phyloP scores from a whole-genome alignment of 495 filamentous ascomycete genomes.

The Sabuloglossum arenarium region DNA sequence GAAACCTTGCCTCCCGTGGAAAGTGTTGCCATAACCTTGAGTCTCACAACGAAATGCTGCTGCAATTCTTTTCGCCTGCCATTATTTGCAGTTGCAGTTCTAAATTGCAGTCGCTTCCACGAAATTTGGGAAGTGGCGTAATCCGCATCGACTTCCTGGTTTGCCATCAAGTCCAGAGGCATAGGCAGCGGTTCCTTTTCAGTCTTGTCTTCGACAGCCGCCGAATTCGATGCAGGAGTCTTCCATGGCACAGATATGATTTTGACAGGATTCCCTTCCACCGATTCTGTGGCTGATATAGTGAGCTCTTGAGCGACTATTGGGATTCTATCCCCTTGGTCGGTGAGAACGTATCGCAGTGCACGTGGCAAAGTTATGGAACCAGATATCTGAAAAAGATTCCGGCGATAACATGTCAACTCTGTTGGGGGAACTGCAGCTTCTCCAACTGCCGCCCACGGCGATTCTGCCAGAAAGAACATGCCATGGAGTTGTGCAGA shows the following conservation, averaged over 20 bases:
- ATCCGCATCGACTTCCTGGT: slow-evolving; percentile 58
- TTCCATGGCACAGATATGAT: slow-evolving; percentile 92
- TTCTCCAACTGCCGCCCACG: slow-evolving; percentile 42
- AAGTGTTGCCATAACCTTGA: slow-evolving; percentile 38
- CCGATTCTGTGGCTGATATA: slow-evolving; percentile 74
- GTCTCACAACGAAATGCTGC: slow-evolving; percentile 48
- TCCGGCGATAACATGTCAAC: slow-evolving; percentile 79
- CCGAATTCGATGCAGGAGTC: slow-evolving; percentile 46
- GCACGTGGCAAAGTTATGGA: slow-evolving; percentile 55
- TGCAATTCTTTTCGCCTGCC: slow-evolving; percentile 49
- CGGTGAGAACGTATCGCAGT: slow-evolving; percentile 53
- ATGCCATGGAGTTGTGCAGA: slow-evolving; percentile 79
- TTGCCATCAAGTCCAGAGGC: slow-evolving; percentile 49
- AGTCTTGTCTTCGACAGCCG: slow-evolving; percentile 32
- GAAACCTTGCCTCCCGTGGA: slow-evolving; percentile 32
- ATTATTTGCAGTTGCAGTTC: slow-evolving; percentile 77
- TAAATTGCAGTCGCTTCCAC: slow-evolving; percentile 85
- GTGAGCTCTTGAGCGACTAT: slow-evolving; percentile 56
- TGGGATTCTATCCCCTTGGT: slow-evolving; percentile 53
- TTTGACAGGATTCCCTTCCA: slow-evolving; percentile 71
- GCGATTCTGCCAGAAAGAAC: slow-evolving; percentile 84
- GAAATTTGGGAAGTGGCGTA: slow-evolving; percentile 65
- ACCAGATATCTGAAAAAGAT: slow-evolving; percentile 76
- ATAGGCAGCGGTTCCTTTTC: slow-evolving; percentile 48
- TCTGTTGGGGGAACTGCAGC: slow-evolving; percentile 50